Conservation (phyloP, 768 basidiomycete genomes). For the Suillus americanus region DNA sequence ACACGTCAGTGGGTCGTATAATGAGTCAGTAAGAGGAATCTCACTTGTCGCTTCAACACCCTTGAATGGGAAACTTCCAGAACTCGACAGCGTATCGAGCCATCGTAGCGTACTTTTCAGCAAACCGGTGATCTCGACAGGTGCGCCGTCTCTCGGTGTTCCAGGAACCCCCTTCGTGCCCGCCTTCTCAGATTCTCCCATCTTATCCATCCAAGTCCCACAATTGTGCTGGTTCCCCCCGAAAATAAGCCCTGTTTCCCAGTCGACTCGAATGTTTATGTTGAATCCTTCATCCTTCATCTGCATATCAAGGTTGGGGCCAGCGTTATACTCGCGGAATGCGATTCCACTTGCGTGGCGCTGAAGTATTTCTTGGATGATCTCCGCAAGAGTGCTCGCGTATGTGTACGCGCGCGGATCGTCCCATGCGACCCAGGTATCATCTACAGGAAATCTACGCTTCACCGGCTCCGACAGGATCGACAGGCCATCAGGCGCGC, state of each 20-base stretch:
- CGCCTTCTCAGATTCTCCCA: constrained; percentile 91
- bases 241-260: constrained; percentile 86
- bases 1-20: constrained; percentile 5
- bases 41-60: constrained; percentile 81
- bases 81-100: constrained; percentile 65
- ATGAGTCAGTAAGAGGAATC: constrained; percentile 28
- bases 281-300: constrained; percentile 94
- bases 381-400: constrained; percentile 84
- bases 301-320: constrained; percentile 95
- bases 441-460: constrained; percentile 93
- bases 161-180: constrained; percentile 96
- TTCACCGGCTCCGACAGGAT: constrained; percentile 81
- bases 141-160: constrained; percentile 93
- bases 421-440: constrained; percentile 92
- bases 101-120: constrained; percentile 92
- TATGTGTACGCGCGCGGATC: constrained; percentile 81
- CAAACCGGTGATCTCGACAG: constrained; percentile 92
- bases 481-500: constrained; percentile 80
- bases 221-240: constrained; percentile 88
- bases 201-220: constrained; percentile 99
- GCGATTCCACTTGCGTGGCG: constrained; percentile 89
- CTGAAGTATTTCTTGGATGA: constrained; percentile 95
- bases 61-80: constrained; percentile 82
- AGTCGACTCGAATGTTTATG: constrained; percentile 93
- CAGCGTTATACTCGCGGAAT: constrained; percentile 96